A percentile compares a stretch with the other conserved stretches of the same genome.
phyloP scores from a whole-genome alignment of 2,329 filamentous ascomycete species.

The Ascochyta koolunga region DNA sequence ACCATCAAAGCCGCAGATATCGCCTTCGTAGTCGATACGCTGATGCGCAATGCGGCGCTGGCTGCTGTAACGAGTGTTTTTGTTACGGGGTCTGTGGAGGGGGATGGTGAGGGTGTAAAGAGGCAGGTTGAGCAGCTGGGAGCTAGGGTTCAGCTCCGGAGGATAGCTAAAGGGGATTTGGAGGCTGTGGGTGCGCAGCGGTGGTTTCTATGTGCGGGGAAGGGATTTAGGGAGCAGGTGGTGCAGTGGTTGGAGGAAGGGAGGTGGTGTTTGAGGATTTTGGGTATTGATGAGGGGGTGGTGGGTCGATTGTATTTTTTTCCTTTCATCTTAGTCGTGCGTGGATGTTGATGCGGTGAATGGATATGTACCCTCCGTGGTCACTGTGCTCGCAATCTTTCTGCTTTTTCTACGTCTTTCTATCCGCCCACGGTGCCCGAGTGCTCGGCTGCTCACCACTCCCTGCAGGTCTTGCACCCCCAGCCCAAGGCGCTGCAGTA shows the following conservation, averaged over 20 bases:
- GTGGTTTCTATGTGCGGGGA: slow-evolving; percentile 67
- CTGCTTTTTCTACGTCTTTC: slow-evolving; percentile 20
- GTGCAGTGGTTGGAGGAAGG: slow-evolving; percentile 55
- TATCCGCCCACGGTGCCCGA: slow-evolving; percentile 24
- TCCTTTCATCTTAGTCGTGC: no score
- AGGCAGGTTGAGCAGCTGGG: slow-evolving; percentile 41
- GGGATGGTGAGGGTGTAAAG: slow-evolving; percentile 32
- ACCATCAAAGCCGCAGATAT: slow-evolving; percentile 67
- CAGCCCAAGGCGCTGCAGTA: slow-evolving; percentile 37
- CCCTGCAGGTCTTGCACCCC: slow-evolving; percentile 3
- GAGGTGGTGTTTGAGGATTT: slow-evolving; percentile 60
- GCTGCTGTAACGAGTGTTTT: slow-evolving; percentile 64
- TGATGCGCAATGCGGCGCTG: slow-evolving; percentile 61
- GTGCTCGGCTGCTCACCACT: slow-evolving; percentile 20
- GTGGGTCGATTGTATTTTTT: no score
- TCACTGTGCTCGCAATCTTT: no score
- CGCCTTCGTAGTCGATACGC: slow-evolving; percentile 64
- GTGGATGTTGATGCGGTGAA: no score
- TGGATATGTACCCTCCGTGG: no score
- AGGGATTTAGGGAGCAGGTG: slow-evolving; percentile 56
- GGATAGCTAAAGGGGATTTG: slow-evolving; percentile 56
- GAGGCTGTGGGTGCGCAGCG: slow-evolving; percentile 44
- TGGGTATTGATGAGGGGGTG: slow-evolving; percentile 50
- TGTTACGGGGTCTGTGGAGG: slow-evolving; percentile 59
- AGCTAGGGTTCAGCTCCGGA: slow-evolving; percentile 50